Evolutionary conservation across 768 basidiomycete genomes (phyloP).

Genomic region (Amanita muscaria): DNA sequence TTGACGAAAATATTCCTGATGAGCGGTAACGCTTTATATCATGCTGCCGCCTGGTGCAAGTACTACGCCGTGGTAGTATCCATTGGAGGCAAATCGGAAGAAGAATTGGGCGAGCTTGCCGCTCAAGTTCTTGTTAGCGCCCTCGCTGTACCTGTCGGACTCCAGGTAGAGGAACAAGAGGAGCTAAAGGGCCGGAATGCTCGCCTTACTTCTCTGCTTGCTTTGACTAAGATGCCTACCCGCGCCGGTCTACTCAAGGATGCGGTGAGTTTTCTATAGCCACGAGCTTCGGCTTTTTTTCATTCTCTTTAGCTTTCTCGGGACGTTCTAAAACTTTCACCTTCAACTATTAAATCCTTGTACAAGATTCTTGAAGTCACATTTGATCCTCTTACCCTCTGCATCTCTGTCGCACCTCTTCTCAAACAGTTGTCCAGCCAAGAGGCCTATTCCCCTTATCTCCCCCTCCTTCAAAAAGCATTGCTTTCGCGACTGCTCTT

Average conservation of each 20-base stretch:
- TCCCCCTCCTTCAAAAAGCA: constrained; percentile 85
- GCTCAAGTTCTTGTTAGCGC: constrained; percentile 90
- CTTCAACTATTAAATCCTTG: constrained; percentile 61
- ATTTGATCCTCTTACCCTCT: constrained; percentile 87
- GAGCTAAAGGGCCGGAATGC: constrained; percentile 54
- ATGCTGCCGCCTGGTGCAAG: constrained; percentile 91
- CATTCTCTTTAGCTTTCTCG: constrained; percentile 53
- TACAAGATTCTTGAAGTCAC: constrained; percentile 88
- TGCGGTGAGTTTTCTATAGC: constrained; percentile 49
- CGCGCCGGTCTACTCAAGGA: constrained; percentile 80
- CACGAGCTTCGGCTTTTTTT: constrained; percentile 5
- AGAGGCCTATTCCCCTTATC: constrained; percentile 67
- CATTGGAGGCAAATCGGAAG: constrained; percentile 67
- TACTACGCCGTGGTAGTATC: constrained; percentile 69
- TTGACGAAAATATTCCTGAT: constrained; percentile 94
- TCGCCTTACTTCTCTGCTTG: constrained; percentile 80
- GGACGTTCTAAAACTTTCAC: constrained; percentile 75
- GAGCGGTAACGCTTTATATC: constrained; percentile 89
- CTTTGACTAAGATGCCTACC: constrained; percentile 76
- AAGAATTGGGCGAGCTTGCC: constrained; percentile 72
- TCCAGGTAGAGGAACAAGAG: constrained; percentile 38
- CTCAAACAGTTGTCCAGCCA: constrained; percentile 51
- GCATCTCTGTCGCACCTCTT: constrained; percentile 68
- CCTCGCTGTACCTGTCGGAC: constrained; percentile 83
- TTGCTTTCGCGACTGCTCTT: constrained; percentile 85